A percentile compares a stretch with the other conserved stretches of the same genome.
Evolutionary conservation across 2,329 filamentous ascomycete species (phyloP).

Genomic region (Fusarium continuum): DNA sequence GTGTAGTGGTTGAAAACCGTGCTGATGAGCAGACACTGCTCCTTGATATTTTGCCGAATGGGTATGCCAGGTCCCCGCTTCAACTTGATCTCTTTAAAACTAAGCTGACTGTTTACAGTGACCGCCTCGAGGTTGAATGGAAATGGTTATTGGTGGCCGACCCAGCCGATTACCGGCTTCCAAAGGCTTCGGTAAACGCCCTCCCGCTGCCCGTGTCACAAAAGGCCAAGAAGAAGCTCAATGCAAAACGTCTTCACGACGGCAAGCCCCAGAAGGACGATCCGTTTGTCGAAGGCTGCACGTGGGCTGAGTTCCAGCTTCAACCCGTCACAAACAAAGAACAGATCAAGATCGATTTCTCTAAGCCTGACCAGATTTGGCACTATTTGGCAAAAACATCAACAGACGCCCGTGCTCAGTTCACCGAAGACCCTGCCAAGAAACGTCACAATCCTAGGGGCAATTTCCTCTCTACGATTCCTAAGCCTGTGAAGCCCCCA

Average conservation of each 20-base stretch:
- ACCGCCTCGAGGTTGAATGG: conserved; percentile 81
- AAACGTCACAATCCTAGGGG: conserved; percentile 72
- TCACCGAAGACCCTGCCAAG: conserved; percentile 76
- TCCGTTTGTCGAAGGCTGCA: conserved; percentile 72
- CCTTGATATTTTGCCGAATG: conserved; percentile 84
- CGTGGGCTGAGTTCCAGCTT: conserved; percentile 83
- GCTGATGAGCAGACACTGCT: conserved; percentile 78
- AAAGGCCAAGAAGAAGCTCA: conserved; percentile 72
- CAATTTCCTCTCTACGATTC: conserved; percentile 77
- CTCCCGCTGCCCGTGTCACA: conserved; percentile 73
- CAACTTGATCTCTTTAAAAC: background rate
- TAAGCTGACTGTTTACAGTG: conserved; percentile 62
- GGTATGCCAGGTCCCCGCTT: conserved; percentile 62
- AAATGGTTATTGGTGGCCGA: conserved; percentile 83
- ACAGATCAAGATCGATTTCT: conserved; percentile 76
- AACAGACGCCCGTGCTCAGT: conserved; percentile 90
- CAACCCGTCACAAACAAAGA: conserved; percentile 65
- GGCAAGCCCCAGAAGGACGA: conserved; percentile 73
- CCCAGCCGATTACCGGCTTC: conserved; percentile 73
- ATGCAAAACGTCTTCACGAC: conserved; percentile 69
- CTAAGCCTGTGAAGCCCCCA: conserved; percentile 61
- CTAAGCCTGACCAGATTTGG: conserved; percentile 81
- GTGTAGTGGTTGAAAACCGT: conserved; percentile 85
- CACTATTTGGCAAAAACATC: conserved; percentile 87
- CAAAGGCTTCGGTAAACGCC: conserved; percentile 78